Conservation (phyloP, 495 filamentous ascomycete species). For the Bathelium albidoporum region DNA sequence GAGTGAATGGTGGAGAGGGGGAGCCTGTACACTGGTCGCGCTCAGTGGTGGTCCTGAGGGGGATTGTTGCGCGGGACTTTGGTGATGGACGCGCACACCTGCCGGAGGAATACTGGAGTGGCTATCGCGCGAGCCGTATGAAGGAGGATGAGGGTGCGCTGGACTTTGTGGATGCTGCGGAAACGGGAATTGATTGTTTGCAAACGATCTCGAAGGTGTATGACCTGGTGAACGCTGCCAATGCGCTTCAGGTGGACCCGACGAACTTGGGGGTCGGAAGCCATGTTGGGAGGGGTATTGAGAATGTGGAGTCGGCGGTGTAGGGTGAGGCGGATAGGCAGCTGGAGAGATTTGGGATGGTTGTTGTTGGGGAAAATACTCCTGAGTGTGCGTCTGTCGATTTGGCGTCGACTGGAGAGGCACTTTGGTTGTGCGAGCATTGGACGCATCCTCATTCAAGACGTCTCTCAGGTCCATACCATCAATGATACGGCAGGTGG, state of each 20-base stretch:
- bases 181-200: slow-evolving; percentile 43
- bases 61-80: slow-evolving; percentile 27
- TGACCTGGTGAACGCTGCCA: slow-evolving; percentile 37
- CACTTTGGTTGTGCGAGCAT: background rate
- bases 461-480: background rate
- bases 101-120: slow-evolving; percentile 26
- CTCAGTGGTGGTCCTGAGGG: slow-evolving; percentile 43
- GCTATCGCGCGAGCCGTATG: slow-evolving; percentile 33
- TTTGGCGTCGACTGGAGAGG: background rate
- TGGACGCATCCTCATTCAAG: slow-evolving; percentile 1
- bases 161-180: slow-evolving; percentile 40
- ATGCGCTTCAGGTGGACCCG: slow-evolving; percentile 29
- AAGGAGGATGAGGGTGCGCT: slow-evolving; percentile 11
- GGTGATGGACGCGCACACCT: slow-evolving; percentile 7
- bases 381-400: background rate
- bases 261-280: background rate
- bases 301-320: background rate
- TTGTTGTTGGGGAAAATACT: background rate
- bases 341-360: background rate
- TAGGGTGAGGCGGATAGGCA: background rate
- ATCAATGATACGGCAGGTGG: background rate
- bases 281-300: background rate
- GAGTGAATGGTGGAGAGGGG: slow-evolving; percentile 36
- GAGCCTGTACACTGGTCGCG: slow-evolving; percentile 24
- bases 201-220: slow-evolving; percentile 44